Percentiles rank a stretch among this genome's conserved stretches.
These are phyloP conservation scores for Starmerella vaccinii DNA, from an alignment of 805 yeast genomes.

Conservation along the genomic window DNA sequence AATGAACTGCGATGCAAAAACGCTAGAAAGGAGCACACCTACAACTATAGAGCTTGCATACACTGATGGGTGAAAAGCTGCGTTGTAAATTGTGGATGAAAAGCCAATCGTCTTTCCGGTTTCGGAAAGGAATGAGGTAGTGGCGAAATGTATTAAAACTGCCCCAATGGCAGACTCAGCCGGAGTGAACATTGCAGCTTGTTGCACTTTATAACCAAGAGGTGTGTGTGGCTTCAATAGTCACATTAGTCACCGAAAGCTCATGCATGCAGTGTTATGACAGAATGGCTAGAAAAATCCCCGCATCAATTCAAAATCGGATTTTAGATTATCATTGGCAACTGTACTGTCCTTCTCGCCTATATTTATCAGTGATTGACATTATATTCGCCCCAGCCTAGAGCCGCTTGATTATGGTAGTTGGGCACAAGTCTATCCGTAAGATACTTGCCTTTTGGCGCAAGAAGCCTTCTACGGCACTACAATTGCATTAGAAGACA, in stretches of 20 bases:
- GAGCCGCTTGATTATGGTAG: too few relatives aligned
- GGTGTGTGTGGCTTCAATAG: neutral
- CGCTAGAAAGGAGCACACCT: constrained; percentile 33
- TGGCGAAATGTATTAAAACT: constrained; percentile 37
- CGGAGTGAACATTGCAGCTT: constrained; percentile 37
- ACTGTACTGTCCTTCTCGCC: too few relatives aligned
- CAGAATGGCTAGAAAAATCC: too few relatives aligned
- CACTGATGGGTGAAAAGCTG: constrained; percentile 26
- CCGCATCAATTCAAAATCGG: too few relatives aligned
- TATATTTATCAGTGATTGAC: too few relatives aligned
- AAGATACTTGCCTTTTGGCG: too few relatives aligned
- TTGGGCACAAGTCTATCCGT: too few relatives aligned
- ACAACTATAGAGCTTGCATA: constrained; percentile 30
- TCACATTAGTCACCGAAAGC: neutral
- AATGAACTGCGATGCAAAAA: constrained; percentile 16
- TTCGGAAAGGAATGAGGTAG: constrained; percentile 35
- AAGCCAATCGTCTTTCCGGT: constrained; percentile 40
- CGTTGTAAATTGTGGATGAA: constrained; percentile 36
- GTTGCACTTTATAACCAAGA: neutral
- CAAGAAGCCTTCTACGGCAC: too few relatives aligned
- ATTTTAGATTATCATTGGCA: too few relatives aligned
- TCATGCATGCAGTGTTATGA: neutral
- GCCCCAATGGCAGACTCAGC: constrained; percentile 40
- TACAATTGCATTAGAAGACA: too few relatives aligned
- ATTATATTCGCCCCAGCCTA: too few relatives aligned